Evolutionary conservation across 1,284 basidiomycete species (phyloP).

Genomic region (Xerocomus amazonicus): DNA sequence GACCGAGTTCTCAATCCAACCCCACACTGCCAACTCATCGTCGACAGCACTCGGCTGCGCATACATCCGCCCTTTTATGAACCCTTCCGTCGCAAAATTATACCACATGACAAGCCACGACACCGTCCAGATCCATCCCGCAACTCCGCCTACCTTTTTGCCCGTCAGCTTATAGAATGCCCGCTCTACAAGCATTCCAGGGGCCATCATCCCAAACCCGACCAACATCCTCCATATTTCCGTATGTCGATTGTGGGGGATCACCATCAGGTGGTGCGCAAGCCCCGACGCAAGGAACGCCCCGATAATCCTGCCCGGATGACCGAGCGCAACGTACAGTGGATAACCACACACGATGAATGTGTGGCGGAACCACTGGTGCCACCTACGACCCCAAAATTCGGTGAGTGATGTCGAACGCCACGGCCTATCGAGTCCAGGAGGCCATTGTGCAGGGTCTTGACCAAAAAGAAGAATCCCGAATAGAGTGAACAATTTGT

Average conservation of each 20-base stretch:
- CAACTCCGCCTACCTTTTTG: background rate
- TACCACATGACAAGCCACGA: background rate
- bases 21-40: conserved; percentile 10
- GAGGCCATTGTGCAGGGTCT: conserved; percentile 37
- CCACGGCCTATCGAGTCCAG: conserved; percentile 29
- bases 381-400: conserved; percentile 45
- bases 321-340: background rate
- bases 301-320: background rate
- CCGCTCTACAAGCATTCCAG: background rate
- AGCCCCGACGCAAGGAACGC: background rate
- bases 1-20: conserved; percentile 8
- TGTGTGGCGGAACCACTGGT: conserved; percentile 26
- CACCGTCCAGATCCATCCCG: background rate
- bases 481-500: conserved; percentile 33
- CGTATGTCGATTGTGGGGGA: background rate
- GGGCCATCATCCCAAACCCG: background rate
- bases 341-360: background rate
- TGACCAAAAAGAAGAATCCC: conserved; percentile 38
- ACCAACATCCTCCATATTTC: background rate
- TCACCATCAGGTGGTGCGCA: background rate
- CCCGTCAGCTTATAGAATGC: background rate
- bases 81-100: background rate
- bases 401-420: conserved; percentile 34
- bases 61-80: background rate
- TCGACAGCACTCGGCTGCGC: background rate